phyloP scores from a whole-genome alignment of 768 basidiomycete genomes.

The Lyophyllum semitale region DNA sequence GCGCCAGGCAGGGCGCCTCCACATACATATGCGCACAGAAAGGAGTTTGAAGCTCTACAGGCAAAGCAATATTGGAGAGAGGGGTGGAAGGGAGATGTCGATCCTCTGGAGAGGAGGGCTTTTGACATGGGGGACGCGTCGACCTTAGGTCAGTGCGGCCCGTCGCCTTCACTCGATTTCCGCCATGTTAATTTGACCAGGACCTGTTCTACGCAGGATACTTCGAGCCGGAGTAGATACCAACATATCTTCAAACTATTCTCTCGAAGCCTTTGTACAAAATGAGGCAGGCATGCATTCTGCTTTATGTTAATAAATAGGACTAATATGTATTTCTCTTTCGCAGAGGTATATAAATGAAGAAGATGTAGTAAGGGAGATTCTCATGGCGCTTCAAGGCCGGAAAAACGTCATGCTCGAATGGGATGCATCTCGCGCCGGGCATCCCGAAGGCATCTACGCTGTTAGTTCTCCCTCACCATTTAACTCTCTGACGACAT shows the following conservation, averaged over 20 bases:
- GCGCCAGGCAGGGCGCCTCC: slow-evolving; percentile 20
- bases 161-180: not conserved
- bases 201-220: slow-evolving; percentile 18
- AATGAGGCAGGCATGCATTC: slow-evolving; percentile 14
- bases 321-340: not conserved
- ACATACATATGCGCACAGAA: slow-evolving; percentile 46
- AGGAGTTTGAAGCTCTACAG: slow-evolving; percentile 62
- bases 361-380: slow-evolving; percentile 74
- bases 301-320: not conserved
- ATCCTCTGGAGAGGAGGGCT: slow-evolving; percentile 31
- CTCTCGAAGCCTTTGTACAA: slow-evolving; percentile 19
- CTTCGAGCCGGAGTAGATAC: slow-evolving; percentile 3
- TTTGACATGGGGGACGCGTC: slow-evolving; percentile 75
- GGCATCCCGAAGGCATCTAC: slow-evolving; percentile 20
- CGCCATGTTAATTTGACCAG: not conserved
- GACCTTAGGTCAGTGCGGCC: slow-evolving; percentile 55
- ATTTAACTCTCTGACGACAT: not conserved
- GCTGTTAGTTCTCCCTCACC: slow-evolving; percentile 22
- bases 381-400: slow-evolving; percentile 77
- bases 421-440: slow-evolving; percentile 27
- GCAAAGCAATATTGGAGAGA: slow-evolving; percentile 74
- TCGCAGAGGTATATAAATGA: slow-evolving; percentile 70
- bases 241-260: not conserved
- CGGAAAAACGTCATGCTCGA: slow-evolving; percentile 58
- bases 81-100: slow-evolving; percentile 56